A percentile compares a stretch with the other conserved stretches of the same genome.
phyloP scores from a whole-genome alignment of 1,284 basidiomycete species.

The Chondrostereum purpureum region DNA sequence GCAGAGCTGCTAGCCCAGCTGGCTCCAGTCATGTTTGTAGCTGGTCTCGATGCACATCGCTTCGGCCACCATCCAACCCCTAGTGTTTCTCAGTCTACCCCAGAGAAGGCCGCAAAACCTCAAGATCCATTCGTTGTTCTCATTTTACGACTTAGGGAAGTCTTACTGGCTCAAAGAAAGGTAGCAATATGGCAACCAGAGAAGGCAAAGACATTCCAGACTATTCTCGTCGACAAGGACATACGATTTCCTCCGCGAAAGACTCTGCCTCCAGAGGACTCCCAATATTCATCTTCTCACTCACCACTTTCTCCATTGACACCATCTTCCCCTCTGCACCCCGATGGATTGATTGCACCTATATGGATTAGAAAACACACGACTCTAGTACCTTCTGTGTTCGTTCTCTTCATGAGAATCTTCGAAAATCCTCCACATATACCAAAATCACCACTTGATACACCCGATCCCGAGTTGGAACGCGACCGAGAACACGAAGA shows the following conservation, averaged over 20 bases:
- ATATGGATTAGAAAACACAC: constrained; percentile 97
- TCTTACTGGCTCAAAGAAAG: constrained; percentile 54
- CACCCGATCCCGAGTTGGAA: constrained; percentile 44
- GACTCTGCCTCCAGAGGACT: constrained; percentile 51
- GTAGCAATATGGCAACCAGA: constrained; percentile 59
- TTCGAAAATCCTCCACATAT: constrained; percentile 52
- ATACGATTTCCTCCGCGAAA: constrained; percentile 86
- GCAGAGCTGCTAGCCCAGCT: constrained; percentile 78
- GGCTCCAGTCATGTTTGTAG: constrained; percentile 88
- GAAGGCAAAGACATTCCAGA: constrained; percentile 69
- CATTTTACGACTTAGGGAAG: constrained; percentile 51
- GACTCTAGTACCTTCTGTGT: constrained; percentile 84
- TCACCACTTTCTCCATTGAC: constrained; percentile 90
- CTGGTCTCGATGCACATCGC: constrained; percentile 57
- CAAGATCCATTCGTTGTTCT: constrained; percentile 58
- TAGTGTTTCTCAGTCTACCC: constrained; percentile 16
- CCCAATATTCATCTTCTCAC: constrained; percentile 49
- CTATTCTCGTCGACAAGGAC: constrained; percentile 76
- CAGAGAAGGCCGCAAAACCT: constrained; percentile 23
- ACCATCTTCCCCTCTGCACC: constrained; percentile 81
- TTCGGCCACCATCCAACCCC: constrained; percentile 9
- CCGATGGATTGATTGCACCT: constrained; percentile 92
- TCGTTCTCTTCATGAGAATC: constrained; percentile 83
- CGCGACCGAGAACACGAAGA: constrained; percentile 62
- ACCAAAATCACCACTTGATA: constrained; percentile 46